These are phyloP conservation scores for Citeromyces nyonsensis DNA, from an alignment of 805 yeast species.

Conservation along the genomic window DNA sequence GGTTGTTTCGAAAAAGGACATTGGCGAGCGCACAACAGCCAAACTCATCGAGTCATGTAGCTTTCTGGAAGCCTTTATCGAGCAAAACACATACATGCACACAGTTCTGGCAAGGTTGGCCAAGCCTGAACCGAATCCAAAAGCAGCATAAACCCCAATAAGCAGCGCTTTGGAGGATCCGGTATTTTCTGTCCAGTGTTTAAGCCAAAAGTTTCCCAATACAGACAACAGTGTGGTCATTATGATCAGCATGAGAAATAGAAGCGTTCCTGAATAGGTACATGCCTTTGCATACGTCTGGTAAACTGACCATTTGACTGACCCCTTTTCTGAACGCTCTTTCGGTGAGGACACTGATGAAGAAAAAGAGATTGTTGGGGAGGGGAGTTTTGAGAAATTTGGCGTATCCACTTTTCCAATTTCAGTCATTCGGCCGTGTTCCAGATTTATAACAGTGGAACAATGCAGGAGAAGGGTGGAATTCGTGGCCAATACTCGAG, in stretches of 20 bases:
- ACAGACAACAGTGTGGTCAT: conserved; percentile 47
- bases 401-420: conserved; percentile 29
- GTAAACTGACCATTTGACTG: conserved; percentile 83
- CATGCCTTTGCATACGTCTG: conserved; percentile 78
- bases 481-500: conserved; percentile 76
- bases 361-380: neutral
- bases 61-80: conserved; percentile 66
- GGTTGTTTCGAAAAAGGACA: conserved; percentile 91
- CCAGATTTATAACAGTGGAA: conserved; percentile 56
- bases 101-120: conserved; percentile 50
- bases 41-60: conserved; percentile 67
- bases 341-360: conserved; percentile 15
- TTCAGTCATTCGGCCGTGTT: conserved; percentile 47
- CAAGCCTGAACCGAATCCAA: conserved; percentile 57
- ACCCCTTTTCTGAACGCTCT: conserved; percentile 86
- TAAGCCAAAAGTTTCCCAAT: conserved; percentile 78
- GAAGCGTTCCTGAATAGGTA: conserved; percentile 45
- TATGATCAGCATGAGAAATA: conserved; percentile 42
- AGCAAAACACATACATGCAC: conserved; percentile 65
- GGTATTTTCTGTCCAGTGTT: conserved; percentile 93
- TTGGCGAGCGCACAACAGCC: conserved; percentile 72
- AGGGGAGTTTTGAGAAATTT: neutral
- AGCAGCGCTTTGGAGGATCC: conserved; percentile 48
- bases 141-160: conserved; percentile 55
- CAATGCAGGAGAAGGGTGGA: conserved; percentile 67